These are phyloP conservation scores for Wickerhamomyces sp. DNA, from an alignment of 1,139 yeast genomes.

Conservation along the genomic window DNA sequence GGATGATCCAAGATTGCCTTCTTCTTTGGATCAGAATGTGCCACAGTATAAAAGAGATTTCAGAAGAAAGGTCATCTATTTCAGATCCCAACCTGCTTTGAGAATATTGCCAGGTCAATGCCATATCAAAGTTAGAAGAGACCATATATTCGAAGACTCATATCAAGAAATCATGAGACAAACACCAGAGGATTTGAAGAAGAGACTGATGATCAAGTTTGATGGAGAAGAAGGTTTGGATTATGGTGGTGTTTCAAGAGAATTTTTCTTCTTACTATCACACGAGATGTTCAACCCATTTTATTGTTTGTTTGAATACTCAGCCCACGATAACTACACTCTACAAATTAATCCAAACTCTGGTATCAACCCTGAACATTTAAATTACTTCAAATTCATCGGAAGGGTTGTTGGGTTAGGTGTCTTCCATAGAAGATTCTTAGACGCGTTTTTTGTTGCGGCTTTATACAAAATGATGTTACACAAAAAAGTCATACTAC, in stretches of 20 bases:
- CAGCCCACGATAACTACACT: conserved; percentile 97
- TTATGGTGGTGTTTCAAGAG: conserved; percentile 98
- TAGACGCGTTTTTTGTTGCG: conserved; percentile 97
- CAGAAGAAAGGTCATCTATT: conserved; percentile 93
- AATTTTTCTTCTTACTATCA: conserved; percentile 89
- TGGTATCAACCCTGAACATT: conserved; percentile 96
- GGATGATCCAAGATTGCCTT: conserved; percentile 99
- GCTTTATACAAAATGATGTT: conserved; percentile 98
- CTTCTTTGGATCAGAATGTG: conserved; percentile 94
- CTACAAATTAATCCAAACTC: conserved; percentile 96
- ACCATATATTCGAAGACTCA: conserved; percentile 93
- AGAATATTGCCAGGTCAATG: conserved; percentile 98
- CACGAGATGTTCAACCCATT: conserved; percentile 99
- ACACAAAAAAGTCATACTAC: conserved; percentile 87
- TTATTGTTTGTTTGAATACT: conserved; percentile 93
- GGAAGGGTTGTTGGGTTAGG: conserved; percentile 98
- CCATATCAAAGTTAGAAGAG: conserved; percentile 95
- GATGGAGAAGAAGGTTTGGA: conserved; percentile 99
- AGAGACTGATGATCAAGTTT: conserved; percentile 94
- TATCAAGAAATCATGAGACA: conserved; percentile 99
- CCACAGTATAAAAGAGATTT: conserved; percentile 99
- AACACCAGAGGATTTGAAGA: conserved; percentile 95
- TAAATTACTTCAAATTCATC: conserved; percentile 94
- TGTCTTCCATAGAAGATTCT: conserved; percentile 94
- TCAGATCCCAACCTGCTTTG: conserved; percentile 96